phyloP scores from a whole-genome alignment of 768 basidiomycete species.

The Rickenella mellea region DNA sequence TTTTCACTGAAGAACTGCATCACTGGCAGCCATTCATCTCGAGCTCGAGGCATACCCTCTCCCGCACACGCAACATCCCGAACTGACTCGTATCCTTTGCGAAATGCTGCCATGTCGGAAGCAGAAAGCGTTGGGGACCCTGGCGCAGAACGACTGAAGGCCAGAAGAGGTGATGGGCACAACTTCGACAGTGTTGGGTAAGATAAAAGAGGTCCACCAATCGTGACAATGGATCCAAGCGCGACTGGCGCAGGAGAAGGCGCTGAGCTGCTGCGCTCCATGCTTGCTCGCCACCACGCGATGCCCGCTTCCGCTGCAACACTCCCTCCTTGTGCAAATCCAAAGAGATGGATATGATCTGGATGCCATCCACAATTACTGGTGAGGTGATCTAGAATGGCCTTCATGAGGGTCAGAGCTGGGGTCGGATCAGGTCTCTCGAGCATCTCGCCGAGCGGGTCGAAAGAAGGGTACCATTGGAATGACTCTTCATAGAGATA shows the following conservation, averaged over 20 bases:
- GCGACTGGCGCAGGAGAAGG: constrained; percentile 13
- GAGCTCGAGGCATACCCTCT: constrained; percentile 59
- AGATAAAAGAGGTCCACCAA: constrained; percentile 70
- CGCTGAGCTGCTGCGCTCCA: constrained; percentile 1
- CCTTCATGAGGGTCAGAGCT: constrained; percentile 46
- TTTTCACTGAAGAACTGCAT: constrained; percentile 83
- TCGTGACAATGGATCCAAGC: constrained; percentile 58
- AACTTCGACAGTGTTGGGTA: constrained; percentile 51
- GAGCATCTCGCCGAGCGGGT: constrained; percentile 66
- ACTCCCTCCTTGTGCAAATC: constrained; percentile 81
- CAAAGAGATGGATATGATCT: constrained; percentile 72
- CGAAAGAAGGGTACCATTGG: constrained; percentile 84
- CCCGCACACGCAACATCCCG: constrained; percentile 36
- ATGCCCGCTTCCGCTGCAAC: constrained; percentile 64
- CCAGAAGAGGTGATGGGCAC: constrained; percentile 53
- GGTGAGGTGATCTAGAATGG: constrained; percentile 47
- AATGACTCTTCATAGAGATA: constrained; percentile 71
- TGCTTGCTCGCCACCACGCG: constrained; percentile 32
- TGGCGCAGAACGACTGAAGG: constrained; percentile 45
- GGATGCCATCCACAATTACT: constrained; percentile 56
- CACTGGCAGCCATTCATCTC: constrained; percentile 72
- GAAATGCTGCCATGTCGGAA: constrained; percentile 41
- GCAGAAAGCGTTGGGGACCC: constrained; percentile 33
- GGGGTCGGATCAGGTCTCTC: constrained; percentile 62
- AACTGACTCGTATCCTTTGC: constrained; percentile 47